Evolutionary conservation across 768 basidiomycete species (phyloP), one percentile per base, ranked within the genome.

Genomic region (Trametes cinnabarina): DNA sequence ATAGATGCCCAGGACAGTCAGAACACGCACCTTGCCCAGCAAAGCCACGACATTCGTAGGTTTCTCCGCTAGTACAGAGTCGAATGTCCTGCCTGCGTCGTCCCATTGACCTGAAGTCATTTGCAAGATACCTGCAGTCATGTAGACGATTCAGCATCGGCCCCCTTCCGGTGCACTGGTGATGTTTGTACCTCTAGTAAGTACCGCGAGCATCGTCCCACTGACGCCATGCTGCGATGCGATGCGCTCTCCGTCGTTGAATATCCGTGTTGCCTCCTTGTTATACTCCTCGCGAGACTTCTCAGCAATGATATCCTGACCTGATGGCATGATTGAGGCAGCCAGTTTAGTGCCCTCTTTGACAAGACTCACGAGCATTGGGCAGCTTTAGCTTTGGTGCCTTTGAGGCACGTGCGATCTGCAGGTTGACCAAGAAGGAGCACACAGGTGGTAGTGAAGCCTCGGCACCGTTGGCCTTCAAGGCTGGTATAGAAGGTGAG

Each of bases 1-100:
- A 5, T 1, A 6, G 14, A 25, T 43, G 30, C 39, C 1, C n/a
- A 17, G n/a, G 4, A 15, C 17, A 15, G 37, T 11, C 15, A 26
- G 9, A 14, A 5, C 34, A 66, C 72, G 26, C 47, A 89, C 93
- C 77, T 95, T 93, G 53, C 94, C 94, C 9, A 94, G 77, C 4
- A 96, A 76, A 0, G 95, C 94, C 34, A 95, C 83, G 5, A 97
- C 68, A 68, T 98, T 96, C 17, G 87, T 91, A 0, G 94, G 90
- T 66, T 89, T 89, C 61, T 84, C 78, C 2, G 76, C 76, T 9
- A 98, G 78, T 10, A 96, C 86, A 23, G 81, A 81, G 14, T 96
- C 91, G 64, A 97, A 95, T 1, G 88, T 83, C 19, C 85, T 81
- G 63, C 87, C 73, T 0, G 95, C 94, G 58, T 92, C 87, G 35